These are phyloP conservation scores for Stenocarpella maydis DNA, from an alignment of 2,329 filamentous ascomycete genomes.

Conservation along the genomic window DNA sequence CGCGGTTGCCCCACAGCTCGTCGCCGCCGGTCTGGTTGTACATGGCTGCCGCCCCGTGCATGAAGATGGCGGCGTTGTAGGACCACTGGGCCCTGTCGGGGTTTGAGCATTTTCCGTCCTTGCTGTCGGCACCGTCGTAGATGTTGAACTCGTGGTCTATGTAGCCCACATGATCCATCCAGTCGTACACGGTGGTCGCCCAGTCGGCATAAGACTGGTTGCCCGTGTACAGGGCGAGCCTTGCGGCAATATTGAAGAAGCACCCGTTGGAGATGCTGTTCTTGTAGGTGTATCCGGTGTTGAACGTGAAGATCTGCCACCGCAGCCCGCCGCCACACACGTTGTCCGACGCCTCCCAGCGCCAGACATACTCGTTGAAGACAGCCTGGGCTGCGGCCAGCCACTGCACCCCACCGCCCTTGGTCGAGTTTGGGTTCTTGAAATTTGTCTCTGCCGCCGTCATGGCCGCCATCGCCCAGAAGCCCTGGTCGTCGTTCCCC, in stretches of 20 bases:
- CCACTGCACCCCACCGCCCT: slow-evolving; percentile 59
- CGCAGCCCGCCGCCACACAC: slow-evolving; percentile 74
- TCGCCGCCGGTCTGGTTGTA: slow-evolving; percentile 69
- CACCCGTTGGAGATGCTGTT: slow-evolving; percentile 68
- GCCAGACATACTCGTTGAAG: slow-evolving; percentile 66
- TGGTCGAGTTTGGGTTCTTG: slow-evolving; percentile 58
- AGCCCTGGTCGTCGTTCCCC: slow-evolving; percentile 75
- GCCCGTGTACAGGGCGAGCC: slow-evolving; percentile 73
- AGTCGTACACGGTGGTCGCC: slow-evolving; percentile 66
- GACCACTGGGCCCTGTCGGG: slow-evolving; percentile 70
- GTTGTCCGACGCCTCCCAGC: slow-evolving; percentile 65
- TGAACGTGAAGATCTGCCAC: slow-evolving; percentile 81
- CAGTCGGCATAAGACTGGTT: slow-evolving; percentile 69
- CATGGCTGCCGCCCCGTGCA: slow-evolving; percentile 72
- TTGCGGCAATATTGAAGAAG: slow-evolving; percentile 69
- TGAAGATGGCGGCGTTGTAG: slow-evolving; percentile 69
- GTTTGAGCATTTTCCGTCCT: slow-evolving; percentile 62
- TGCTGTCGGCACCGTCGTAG: slow-evolving; percentile 60
- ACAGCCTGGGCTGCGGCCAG: slow-evolving; percentile 74
- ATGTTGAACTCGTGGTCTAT: slow-evolving; percentile 65
- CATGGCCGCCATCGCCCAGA: slow-evolving; percentile 75
- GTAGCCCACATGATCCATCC: slow-evolving; percentile 60
- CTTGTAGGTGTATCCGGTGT: slow-evolving; percentile 80
- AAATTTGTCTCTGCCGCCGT: slow-evolving; percentile 72
- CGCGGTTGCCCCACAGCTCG: slow-evolving; percentile 61